Evolutionary conservation across 257 asterid species (phyloP), one percentile per base, ranked within the genome.

Genomic region (Agastache rugosa): DNA sequence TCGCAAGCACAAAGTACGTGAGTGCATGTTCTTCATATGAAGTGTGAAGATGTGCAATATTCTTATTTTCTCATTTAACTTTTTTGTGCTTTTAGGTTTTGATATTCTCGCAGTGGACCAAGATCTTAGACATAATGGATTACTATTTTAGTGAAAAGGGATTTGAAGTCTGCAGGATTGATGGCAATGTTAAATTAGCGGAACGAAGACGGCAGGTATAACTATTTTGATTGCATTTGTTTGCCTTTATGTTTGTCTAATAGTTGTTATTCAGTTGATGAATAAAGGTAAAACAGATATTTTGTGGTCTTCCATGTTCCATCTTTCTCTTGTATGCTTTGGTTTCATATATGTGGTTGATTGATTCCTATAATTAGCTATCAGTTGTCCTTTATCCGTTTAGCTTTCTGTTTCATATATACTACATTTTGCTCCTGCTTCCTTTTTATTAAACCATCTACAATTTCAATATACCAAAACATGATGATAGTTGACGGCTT

Each of bases 81-180:
- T 56, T 27, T 75, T 65, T 79, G 72, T 61, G 63, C 55, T 77
- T 34, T 65, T 85, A 94, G 99, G 98, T 95, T 67, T 80, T 95
- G 89, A 88, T 95, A 67, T 95, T 95, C 87, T 92, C 99, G 63
- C 99, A 95, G 69, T 95, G 99, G 99, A 91, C 98, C 75, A 90
- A 88, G 84, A 81, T 95, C 67, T 77, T 95, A 89, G 96, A 95
- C 86, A 86, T 95, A 71, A 95, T 95, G 87, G 97, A 95, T 47
- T 92, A 95, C 84, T 95, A 95, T 78, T 90, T 92, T 76, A 87
- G 93, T 80, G 98, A 92, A 86, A 92, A 76, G 69, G 96, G 91
- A 39, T 69, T 88, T 17, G 85, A 85, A 70, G 96, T 95, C 50
- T 95, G 99, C 82, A 87, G 96, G 80, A 91, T 95, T 82, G 99